phyloP scores from a whole-genome alignment of 106 monocot species.

The Dioscorea zingiberensis region DNA sequence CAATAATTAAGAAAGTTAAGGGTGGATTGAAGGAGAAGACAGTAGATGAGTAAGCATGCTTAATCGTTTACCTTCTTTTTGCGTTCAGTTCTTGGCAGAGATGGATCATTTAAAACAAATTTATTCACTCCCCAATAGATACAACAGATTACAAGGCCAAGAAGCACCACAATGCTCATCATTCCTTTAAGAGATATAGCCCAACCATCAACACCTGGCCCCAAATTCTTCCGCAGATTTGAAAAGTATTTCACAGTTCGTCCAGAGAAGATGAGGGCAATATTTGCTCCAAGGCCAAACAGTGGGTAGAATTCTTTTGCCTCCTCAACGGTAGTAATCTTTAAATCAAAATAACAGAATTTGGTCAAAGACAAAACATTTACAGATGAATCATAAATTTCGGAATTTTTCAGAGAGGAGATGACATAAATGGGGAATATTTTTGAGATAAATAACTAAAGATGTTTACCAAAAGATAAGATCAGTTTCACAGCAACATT shows the following conservation, averaged over 20 bases:
- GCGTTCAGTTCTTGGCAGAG: conserved; percentile 55
- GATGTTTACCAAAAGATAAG: too few relatives aligned
- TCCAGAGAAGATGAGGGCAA: conserved; percentile 95
- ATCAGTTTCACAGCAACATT: too few relatives aligned
- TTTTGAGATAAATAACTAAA: too few relatives aligned
- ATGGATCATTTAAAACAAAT: conserved; percentile 82
- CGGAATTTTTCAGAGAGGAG: too few relatives aligned
- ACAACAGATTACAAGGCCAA: conserved; percentile 58
- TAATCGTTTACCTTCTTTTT: conserved; percentile 46
- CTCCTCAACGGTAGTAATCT: conserved; percentile 98
- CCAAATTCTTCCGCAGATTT: conserved; percentile 79
- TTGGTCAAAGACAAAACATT: too few relatives aligned
- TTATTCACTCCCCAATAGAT: conserved; percentile 91
- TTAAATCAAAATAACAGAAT: conserved; percentile 5
- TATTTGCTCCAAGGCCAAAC: conserved; percentile 94
- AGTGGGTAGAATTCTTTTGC: conserved; percentile 96
- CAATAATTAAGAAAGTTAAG: neutral
- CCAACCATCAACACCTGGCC: conserved; percentile 97
- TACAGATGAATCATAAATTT: too few relatives aligned
- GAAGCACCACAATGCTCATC: conserved; percentile 93
- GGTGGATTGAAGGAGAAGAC: neutral
- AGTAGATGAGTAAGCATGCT: neutral
- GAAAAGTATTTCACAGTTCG: conserved; percentile 97
- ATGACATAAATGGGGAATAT: too few relatives aligned
- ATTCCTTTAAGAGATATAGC: conserved; percentile 88